Base-by-base conservation (phyloP, 2,329 filamentous ascomycete genomes). In the Microthyrium microscopicum region DNA sequence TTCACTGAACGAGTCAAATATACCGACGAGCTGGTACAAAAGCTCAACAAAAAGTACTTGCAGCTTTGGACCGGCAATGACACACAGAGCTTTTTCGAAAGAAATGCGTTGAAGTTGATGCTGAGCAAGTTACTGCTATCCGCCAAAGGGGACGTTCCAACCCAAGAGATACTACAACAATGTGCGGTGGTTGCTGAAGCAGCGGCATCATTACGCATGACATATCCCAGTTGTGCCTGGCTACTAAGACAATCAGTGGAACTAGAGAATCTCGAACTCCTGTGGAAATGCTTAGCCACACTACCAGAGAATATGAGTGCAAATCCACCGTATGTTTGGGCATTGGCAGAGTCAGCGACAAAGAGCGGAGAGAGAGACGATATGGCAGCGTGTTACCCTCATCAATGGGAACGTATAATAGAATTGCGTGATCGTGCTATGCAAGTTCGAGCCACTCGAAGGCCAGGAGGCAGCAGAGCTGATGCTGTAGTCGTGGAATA, bases 101-200 rank as follows among this genome's bases (percentile, higher is more conserved):
- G 33, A 7, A 35, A 35, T 21, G 33, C 33, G 8, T 15, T 17
- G 15, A 35, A 34, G 11, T 21, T 35, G 26, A 35, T 34, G 5
- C 21, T 35, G 7, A 34, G 33, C 25, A 32, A 25, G 11, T 26
- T 33, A 33, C 26, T 35, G 6, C 9, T 35, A 15, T 7, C 33
- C 13, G 25, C 18, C 8, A 33, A 35, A 18, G 8, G 26, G 17
- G 11, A 7, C 13, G 26, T 19, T 11, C 11, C 11, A 5, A 9
- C 26, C 8, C 8, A 20, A 13, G 13, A 35, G 5, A 18, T 17
- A 34, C 18, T 35, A 26, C 24, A 21, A 5, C 33, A 35, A 13
- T 35, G 29, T 11, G 33, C 19, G 7, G 6, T 9, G 6, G 33
- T 35, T 11, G 26, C 33, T 11, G 33, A 35, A 35, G 33, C 33